Conservation (phyloP, 2,329 filamentous ascomycete genomes). For the Trichoderma citrinoviride region DNA sequence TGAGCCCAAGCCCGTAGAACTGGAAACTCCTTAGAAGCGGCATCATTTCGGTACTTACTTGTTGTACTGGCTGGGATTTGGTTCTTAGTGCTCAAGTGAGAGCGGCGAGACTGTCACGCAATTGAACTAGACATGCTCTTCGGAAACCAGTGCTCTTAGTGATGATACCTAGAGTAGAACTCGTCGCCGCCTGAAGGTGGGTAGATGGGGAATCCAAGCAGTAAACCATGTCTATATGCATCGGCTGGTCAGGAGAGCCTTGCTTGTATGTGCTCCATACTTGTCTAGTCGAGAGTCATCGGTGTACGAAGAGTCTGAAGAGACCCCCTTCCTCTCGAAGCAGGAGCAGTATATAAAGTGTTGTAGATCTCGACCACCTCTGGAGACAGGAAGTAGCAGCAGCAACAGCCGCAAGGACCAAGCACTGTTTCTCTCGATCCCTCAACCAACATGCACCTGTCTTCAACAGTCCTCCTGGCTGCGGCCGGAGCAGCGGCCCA, state of each 20-base stretch:
- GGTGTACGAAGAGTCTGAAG: too few species aligned
- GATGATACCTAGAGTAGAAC: not conserved
- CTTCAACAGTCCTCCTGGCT: constrained; percentile 12
- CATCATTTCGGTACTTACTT: not conserved
- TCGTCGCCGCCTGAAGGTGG: not conserved
- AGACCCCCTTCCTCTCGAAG: not conserved
- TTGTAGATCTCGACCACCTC: not conserved
- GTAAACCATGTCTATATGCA: not conserved
- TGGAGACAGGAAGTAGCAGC: not conserved
- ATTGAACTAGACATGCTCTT: not conserved
- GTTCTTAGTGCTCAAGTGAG: constrained; percentile 9
- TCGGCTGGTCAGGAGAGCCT: not conserved
- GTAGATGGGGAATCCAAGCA: not conserved
- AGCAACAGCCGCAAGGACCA: not conserved
- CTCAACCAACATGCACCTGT: not conserved
- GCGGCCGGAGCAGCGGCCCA: constrained; percentile 10
- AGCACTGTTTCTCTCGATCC: not conserved
- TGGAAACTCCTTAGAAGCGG: not conserved
- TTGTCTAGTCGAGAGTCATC: not conserved
- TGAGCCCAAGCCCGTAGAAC: not conserved
- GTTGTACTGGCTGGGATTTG: not conserved
- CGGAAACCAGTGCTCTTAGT: not conserved
- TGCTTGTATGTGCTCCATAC: not conserved
- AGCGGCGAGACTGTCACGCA: not conserved
- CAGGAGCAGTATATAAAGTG: not conserved